Conservation (phyloP, 2,329 filamentous ascomycete genomes). For the Teratosphaeriaceae sp. region DNA sequence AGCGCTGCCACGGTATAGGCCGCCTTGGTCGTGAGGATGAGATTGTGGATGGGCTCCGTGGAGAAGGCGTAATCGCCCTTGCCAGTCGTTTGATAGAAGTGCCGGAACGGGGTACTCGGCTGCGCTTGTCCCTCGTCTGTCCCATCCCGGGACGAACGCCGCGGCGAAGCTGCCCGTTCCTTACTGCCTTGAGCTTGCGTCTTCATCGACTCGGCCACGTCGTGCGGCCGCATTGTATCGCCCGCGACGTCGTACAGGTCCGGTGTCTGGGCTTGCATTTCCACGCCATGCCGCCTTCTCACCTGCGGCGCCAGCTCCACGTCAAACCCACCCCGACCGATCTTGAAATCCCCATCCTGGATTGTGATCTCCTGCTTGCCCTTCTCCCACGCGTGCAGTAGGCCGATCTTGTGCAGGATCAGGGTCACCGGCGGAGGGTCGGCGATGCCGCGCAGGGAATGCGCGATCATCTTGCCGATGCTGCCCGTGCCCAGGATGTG, state of each 20-base stretch:
- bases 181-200: neutral
- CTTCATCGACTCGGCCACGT: conserved; percentile 18
- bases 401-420: conserved; percentile 56
- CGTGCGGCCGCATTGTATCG: conserved; percentile 21
- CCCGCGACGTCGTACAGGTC: conserved; percentile 18
- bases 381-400: conserved; percentile 43
- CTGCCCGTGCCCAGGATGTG: conserved; percentile 77
- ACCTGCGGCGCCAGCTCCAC: conserved; percentile 36
- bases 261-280: conserved; percentile 11
- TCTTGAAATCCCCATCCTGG: conserved; percentile 36
- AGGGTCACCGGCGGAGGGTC: conserved; percentile 69
- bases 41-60: conserved; percentile 55
- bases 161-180: too few species aligned
- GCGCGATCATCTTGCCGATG: conserved; percentile 71
- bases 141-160: neutral
- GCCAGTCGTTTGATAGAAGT: neutral
- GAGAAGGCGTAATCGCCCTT: conserved; percentile 5
- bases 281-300: conserved; percentile 32
- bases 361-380: conserved; percentile 42
- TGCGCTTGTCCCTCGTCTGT: neutral
- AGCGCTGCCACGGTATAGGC: conserved; percentile 61
- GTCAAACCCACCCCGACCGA: conserved; percentile 36
- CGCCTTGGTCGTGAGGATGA: conserved; percentile 76
- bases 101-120: neutral
- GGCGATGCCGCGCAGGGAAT: conserved; percentile 56